Conservation (phyloP, 106 monocot genomes). For the Iris macrosiphon region DNA sequence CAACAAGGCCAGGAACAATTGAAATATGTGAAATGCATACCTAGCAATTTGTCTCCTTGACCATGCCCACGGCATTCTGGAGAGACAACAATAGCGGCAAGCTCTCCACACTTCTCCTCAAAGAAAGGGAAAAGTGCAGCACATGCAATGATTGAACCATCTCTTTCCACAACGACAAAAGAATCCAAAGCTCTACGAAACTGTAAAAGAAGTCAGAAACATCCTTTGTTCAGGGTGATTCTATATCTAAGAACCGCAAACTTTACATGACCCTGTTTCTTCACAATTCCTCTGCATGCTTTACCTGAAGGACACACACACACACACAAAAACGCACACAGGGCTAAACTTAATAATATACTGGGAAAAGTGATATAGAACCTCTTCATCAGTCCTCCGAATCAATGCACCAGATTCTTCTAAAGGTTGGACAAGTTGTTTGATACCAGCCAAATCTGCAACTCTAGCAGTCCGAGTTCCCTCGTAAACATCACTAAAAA, state of each 20-base stretch:
- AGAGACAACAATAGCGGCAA: constrained; percentile 87
- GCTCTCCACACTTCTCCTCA: constrained; percentile 72
- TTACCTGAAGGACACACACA: too few species aligned
- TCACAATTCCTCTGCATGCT: too few species aligned
- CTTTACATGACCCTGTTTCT: too few species aligned
- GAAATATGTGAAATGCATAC: constrained; percentile 27
- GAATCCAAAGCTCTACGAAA: constrained; percentile 52
- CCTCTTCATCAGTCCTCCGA: constrained; percentile 11
- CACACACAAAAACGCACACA: too few species aligned
- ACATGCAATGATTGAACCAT: constrained; percentile 89
- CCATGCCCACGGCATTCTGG: constrained; percentile 90
- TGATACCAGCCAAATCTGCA: constrained; percentile 8
- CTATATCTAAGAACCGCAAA: too few species aligned
- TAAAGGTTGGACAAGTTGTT: constrained; percentile 10
- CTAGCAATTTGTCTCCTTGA: constrained; percentile 90
- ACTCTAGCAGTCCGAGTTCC: constrained; percentile 14
- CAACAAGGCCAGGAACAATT: too few species aligned
- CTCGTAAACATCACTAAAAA: constrained; percentile 10
- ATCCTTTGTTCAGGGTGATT: too few species aligned
- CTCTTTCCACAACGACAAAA: constrained; percentile 89
- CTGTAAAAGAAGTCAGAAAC: constrained; percentile 35
- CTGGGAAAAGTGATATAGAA: neutral
- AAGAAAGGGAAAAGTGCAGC: constrained; percentile 78
- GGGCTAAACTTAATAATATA: too few species aligned
- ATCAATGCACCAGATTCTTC: constrained; percentile 11